A percentile compares a stretch with the other conserved stretches of the same genome.
Evolutionary conservation across 2,329 filamentous ascomycete species (phyloP).

Genomic region (Paraphaeosphaeria minitans): DNA sequence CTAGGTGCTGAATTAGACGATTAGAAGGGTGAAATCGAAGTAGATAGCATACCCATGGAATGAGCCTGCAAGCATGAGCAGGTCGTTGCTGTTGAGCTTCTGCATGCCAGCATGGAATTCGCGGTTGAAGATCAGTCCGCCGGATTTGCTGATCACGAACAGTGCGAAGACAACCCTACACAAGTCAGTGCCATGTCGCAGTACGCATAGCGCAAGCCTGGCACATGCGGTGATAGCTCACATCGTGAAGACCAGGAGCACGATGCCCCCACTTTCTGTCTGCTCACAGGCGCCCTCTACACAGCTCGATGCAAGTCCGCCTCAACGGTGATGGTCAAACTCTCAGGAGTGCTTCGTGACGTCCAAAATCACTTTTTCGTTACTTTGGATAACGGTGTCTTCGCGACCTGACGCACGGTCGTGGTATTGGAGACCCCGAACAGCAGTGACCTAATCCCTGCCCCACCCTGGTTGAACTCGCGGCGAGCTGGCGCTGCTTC

Average conservation of each 20-base stretch:
- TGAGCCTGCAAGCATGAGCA: constrained; percentile 92
- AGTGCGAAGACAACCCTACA: constrained; percentile 92
- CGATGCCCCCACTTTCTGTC: neutral
- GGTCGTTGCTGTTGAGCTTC: constrained; percentile 93
- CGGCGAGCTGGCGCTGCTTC: constrained; percentile 13
- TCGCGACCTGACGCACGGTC: neutral
- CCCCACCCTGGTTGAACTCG: neutral
- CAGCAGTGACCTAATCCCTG: neutral
- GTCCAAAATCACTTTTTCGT: neutral
- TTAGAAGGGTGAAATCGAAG: neutral
- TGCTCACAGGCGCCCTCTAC: neutral
- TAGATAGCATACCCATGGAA: constrained; percentile 83
- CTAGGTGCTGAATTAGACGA: constrained; percentile 38
- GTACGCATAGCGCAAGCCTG: neutral
- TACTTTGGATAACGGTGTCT: neutral
- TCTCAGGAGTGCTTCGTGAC: neutral
- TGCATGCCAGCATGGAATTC: constrained; percentile 87
- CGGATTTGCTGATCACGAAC: constrained; percentile 98
- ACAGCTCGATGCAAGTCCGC: neutral
- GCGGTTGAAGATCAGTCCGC: constrained; percentile 93
- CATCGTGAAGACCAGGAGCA: neutral
- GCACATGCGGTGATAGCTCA: neutral
- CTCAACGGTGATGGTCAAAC: neutral
- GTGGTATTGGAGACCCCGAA: constrained; percentile 9
- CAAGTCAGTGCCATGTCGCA: constrained; percentile 16